Conservation (phyloP, 345 rosid genomes). For the Populus tremula region DNA sequence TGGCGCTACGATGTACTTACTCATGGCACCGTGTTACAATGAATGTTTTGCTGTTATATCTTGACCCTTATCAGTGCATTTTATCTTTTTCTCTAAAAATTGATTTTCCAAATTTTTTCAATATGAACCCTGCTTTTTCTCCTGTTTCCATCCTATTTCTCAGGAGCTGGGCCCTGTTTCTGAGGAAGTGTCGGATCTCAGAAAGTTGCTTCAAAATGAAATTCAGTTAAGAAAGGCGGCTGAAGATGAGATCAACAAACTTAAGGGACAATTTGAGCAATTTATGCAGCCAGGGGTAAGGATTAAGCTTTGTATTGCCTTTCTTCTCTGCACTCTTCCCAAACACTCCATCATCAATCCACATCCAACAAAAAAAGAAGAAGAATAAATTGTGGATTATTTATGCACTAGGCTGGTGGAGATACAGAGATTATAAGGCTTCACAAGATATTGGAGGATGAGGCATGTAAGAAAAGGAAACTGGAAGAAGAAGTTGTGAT, state of each 20-base stretch:
- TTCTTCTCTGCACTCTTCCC: background rate
- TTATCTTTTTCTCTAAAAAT: background rate
- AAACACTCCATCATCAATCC: background rate
- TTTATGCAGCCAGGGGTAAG: constrained; percentile 23
- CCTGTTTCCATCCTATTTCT: background rate
- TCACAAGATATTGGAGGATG: constrained; percentile 28
- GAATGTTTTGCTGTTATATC: background rate
- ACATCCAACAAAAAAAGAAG: background rate
- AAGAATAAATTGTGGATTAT: background rate
- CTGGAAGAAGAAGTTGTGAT: constrained; percentile 24
- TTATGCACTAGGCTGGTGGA: constrained; percentile 27
- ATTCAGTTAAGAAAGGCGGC: constrained; percentile 25
- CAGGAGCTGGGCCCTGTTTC: constrained; percentile 17
- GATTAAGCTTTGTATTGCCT: constrained; percentile 5
- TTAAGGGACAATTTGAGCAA: constrained; percentile 19
- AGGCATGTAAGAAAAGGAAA: constrained; percentile 22
- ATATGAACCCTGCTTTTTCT: background rate
- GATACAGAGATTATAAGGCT: constrained; percentile 27
- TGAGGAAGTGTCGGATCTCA: constrained; percentile 26
- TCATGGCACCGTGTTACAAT: background rate
- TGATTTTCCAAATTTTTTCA: background rate
- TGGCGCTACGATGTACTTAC: background rate
- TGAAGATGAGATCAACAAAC: constrained; percentile 28
- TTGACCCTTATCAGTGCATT: background rate
- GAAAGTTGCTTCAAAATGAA: constrained; percentile 26